Percentiles rank a stretch among this genome's conserved stretches.
These are phyloP conservation scores for Dothideomycetidae sp. DNA, from an alignment of 2,329 filamentous ascomycete species.

Conservation along the genomic window DNA sequence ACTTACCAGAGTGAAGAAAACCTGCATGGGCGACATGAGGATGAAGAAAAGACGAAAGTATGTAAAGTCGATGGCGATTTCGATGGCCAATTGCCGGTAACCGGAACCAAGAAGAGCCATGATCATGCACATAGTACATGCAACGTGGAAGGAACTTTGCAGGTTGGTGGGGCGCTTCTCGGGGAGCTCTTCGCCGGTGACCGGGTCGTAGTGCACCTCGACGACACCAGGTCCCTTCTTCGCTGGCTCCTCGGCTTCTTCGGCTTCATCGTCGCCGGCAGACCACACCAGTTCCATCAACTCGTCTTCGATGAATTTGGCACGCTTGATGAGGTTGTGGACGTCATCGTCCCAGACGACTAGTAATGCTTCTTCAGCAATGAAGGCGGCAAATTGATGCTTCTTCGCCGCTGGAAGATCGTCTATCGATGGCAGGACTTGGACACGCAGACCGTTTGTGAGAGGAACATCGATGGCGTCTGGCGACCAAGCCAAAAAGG, in stretches of 20 bases:
- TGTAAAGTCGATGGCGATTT: conserved; percentile 49
- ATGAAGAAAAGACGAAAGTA: conserved; percentile 52
- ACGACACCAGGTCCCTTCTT: conserved; percentile 35
- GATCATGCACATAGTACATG: conserved; percentile 51
- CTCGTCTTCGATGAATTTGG: conserved; percentile 58
- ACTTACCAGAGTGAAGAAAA: conserved; percentile 58
- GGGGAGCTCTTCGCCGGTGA: conserved; percentile 52
- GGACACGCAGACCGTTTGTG: conserved; percentile 61
- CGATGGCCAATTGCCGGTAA: conserved; percentile 53
- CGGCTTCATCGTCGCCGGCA: conserved; percentile 37
- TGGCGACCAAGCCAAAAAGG: conserved; percentile 58
- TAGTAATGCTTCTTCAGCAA: conserved; percentile 54
- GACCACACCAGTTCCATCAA: conserved; percentile 68
- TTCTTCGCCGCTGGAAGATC: conserved; percentile 59
- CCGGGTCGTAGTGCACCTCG: conserved; percentile 52
- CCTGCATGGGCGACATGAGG: conserved; percentile 52
- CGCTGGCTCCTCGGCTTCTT: conserved; percentile 39
- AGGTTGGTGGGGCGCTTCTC: conserved; percentile 54
- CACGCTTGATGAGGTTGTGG: conserved; percentile 52
- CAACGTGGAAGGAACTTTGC: conserved; percentile 54
- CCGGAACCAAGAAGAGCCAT: conserved; percentile 54
- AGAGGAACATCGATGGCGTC: conserved; percentile 61
- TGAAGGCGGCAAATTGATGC: conserved; percentile 67
- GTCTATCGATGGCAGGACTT: conserved; percentile 58
- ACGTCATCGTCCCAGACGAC: conserved; percentile 76